Base-by-base conservation (phyloP, 108 stramenopile genomes). In the Aurantiochytrium sp. region DNA sequence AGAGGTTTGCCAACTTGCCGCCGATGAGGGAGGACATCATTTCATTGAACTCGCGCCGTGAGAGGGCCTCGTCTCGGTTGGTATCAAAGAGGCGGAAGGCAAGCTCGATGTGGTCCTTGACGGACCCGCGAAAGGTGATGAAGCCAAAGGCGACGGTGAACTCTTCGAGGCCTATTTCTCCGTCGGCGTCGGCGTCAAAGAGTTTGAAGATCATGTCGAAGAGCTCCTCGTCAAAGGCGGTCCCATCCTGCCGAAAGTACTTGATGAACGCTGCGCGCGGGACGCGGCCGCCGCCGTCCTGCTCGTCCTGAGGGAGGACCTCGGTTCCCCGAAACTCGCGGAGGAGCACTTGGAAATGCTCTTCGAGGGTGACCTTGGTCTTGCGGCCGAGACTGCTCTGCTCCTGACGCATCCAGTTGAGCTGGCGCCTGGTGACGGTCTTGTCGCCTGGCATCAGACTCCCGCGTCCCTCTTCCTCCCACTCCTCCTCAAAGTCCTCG, bases 181-280 rank as follows among this genome's bases (percentile, higher is more conserved):
- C 76, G 51, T 83, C 76, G n/a, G 49, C 45, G 51, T 83, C 76
- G 45, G 76, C 76, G 28, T 83, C 76, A 53, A 83, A 83, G 76
- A 83, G 76, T 23, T 83, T 47, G 28, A 83, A 83, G 25, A 83
- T 28, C 51, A 25, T 83, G 76, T 83, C 76, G 51, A 83, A 83
- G 23, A 83, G 76, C 51, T 83, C 76, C 12, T n/a, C 23, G 28
- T 83, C 76, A 53, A 83, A 53, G 51, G 6, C 8, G 23, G 51
- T 28, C 16, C 76, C 76, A 35, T 53, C 23, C 25, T 23, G 6
- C 23, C 49, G 14, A 4, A 83, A 83, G 25, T 53, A 47, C 76
- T 83, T 83, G n/a, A 53, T 21, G 51, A 83, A 28, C 0, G 45
- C 49, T 6, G 76, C 76, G n/a, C 51, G 45, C 19, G 64, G 64